Percentiles rank a stretch among this genome's conserved stretches.
phyloP scores from a whole-genome alignment of 768 basidiomycete species.

The Lactarius pseudohatsudake region DNA sequence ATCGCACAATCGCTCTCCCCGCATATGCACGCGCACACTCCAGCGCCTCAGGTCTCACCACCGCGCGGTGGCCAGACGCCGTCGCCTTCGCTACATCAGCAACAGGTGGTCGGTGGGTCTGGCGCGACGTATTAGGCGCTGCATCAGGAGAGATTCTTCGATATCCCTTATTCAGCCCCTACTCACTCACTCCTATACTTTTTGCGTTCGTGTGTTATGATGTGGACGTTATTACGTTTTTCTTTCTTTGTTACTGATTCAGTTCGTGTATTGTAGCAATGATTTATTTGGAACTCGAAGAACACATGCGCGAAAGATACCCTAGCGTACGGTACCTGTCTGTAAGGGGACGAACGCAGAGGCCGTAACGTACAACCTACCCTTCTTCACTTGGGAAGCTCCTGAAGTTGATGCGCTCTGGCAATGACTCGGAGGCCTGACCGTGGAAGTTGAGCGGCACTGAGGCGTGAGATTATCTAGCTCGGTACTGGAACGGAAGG shows the following conservation, averaged over 20 bases:
- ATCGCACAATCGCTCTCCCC: slow-evolving; percentile 35
- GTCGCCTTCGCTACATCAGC: slow-evolving; percentile 38
- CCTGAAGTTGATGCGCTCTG: background rate
- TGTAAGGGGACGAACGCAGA: background rate
- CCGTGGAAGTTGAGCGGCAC: no score
- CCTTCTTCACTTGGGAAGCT: background rate
- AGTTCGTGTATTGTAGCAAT: slow-evolving; percentile 28
- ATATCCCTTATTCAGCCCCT: slow-evolving; percentile 18
- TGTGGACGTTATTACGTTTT: slow-evolving; percentile 19
- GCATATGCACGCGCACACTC: slow-evolving; percentile 35
- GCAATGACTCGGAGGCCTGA: background rate
- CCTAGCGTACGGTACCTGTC: background rate
- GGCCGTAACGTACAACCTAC: background rate
- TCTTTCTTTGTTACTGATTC: slow-evolving; percentile 24
- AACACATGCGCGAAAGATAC: slow-evolving; percentile 13
- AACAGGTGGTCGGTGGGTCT: slow-evolving; percentile 36
- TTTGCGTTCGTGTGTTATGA: slow-evolving; percentile 22
- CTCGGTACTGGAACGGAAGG: background rate
- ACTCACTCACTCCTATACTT: slow-evolving; percentile 24
- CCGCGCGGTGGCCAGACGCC: slow-evolving; percentile 35
- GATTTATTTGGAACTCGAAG: slow-evolving; percentile 28
- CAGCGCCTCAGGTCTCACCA: slow-evolving; percentile 36
- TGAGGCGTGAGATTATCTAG: background rate
- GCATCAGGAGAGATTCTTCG: background rate
- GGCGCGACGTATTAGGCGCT: slow-evolving; percentile 24